Evolutionary conservation across 2,329 filamentous ascomycete genomes (phyloP), one percentile per base, ranked within the genome.

Genomic region (Colletotrichum sp.): DNA sequence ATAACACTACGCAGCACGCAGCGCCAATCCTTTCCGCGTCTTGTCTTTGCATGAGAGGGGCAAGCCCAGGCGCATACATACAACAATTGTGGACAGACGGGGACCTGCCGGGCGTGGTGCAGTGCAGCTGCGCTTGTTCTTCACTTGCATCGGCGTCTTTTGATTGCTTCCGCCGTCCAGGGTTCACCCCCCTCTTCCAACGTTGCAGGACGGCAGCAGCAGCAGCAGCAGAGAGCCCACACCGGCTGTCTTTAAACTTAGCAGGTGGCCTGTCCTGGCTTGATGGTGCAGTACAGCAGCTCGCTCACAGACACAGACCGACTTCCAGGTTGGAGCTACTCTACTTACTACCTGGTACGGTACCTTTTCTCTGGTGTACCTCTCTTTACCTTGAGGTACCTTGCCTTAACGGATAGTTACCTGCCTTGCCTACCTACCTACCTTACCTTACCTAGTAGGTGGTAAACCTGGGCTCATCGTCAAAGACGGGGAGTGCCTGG

Each of bases 111-210:
- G 57, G 32, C 32, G 36, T 64, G n/a, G 28, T 60, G 55, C 52
- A 36, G 34, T 44, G 36, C 44, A n/a, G 44, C 44, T 49, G 44
- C 44, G 44, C 44, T 49, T 49, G 44, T 49, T 49, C 44, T 49
- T 65, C 60, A 30, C 63, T 44, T 71, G 44, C 68, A 72, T 62
- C 62, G n/a, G 62, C 57, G 30, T 16, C 52, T 55, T 26, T 65
- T 70, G 67, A 30, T 21, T 70, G 49, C 44, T 49, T 49, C 39
- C 44, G 44, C 44, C 26, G 39, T 72, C 39, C 68, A 72, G 72
- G 63, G 72, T 75, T 67, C 68, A 65, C 69, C 62, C 68, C 62
- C 44, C 44, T 49, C 62, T 75, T 72, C 55, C 26, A 57, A 55
- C 72, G 72, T 68, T 55, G 72, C 55, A 55, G 69, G 32, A 60